These are phyloP conservation scores for Rhizopogon rudus DNA, from an alignment of 768 basidiomycete genomes.

Conservation along the genomic window DNA sequence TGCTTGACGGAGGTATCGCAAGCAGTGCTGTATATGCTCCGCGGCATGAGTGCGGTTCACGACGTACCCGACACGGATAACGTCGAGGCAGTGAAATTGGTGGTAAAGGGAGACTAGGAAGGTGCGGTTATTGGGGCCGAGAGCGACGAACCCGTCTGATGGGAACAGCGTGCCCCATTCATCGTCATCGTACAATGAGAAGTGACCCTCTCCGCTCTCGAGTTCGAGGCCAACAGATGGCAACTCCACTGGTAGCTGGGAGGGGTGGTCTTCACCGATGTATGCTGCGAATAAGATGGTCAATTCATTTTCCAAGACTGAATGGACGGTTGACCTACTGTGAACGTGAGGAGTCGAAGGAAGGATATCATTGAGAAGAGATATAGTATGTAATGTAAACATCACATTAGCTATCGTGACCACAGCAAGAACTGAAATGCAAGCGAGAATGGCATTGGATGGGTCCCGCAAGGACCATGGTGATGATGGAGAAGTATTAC, in stretches of 20 bases:
- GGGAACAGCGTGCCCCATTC: conserved; percentile 31
- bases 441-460: conserved; percentile 4
- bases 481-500: not conserved
- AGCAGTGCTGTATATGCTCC: conserved; percentile 33
- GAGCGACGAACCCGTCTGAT: conserved; percentile 28
- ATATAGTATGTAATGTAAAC: conserved; percentile 11
- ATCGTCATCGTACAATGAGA: conserved; percentile 28
- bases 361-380: conserved; percentile 9
- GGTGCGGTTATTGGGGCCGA: conserved; percentile 29
- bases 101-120: conserved; percentile 39
- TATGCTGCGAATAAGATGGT: conserved; percentile 14
- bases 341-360: conserved; percentile 16
- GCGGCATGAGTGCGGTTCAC: conserved; percentile 16
- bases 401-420: conserved; percentile 20
- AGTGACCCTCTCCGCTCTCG: conserved; percentile 18
- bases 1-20: conserved; percentile 34
- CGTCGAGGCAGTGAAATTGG: conserved; percentile 42
- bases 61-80: conserved; percentile 27
- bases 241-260: conserved; percentile 26
- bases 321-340: conserved; percentile 12
- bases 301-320: not conserved
- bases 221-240: conserved; percentile 25
- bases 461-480: not conserved
- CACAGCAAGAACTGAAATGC: conserved; percentile 14
- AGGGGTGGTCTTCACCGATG: conserved; percentile 25